These are phyloP conservation scores for Syzygium jambos DNA, from an alignment of 345 rosid genomes.

Conservation along the genomic window DNA sequence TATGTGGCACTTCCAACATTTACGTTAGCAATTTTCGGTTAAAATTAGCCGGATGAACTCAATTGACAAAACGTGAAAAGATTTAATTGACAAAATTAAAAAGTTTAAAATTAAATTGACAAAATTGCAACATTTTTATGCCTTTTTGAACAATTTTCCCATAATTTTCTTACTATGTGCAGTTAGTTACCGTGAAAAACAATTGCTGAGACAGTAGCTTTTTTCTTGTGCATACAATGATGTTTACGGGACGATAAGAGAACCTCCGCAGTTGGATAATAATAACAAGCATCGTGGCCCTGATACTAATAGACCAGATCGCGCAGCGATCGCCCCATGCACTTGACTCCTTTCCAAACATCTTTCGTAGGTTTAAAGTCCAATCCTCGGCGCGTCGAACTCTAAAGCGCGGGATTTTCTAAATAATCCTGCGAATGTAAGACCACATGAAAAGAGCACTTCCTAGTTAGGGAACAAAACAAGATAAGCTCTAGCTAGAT, in stretches of 20 bases:
- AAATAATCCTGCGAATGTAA: not conserved
- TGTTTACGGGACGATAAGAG: not conserved
- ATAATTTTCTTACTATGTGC: not conserved
- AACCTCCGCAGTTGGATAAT: not conserved
- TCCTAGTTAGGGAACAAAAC: not conserved
- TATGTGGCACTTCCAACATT: too few species aligned
- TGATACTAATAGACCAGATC: not conserved
- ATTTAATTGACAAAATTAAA: too few species aligned
- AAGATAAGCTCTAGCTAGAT: not conserved
- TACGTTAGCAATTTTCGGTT: too few species aligned
- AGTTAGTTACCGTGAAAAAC: not conserved
- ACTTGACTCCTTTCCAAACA: not conserved
- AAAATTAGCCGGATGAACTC: too few species aligned
- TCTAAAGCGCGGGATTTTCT: not conserved
- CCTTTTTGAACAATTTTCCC: too few species aligned
- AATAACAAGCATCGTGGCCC: not conserved
- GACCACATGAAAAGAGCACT: not conserved
- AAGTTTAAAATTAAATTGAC: too few species aligned
- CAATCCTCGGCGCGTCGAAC: not conserved
- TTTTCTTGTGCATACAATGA: not conserved
- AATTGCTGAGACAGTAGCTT: too few species aligned
- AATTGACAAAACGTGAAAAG: too few species aligned
- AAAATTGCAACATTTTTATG: too few species aligned
- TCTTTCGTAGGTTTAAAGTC: not conserved
- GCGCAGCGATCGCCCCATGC: not conserved